phyloP scores from a whole-genome alignment of 371 early-diverging fungal species.

The Mortierella sp. region DNA sequence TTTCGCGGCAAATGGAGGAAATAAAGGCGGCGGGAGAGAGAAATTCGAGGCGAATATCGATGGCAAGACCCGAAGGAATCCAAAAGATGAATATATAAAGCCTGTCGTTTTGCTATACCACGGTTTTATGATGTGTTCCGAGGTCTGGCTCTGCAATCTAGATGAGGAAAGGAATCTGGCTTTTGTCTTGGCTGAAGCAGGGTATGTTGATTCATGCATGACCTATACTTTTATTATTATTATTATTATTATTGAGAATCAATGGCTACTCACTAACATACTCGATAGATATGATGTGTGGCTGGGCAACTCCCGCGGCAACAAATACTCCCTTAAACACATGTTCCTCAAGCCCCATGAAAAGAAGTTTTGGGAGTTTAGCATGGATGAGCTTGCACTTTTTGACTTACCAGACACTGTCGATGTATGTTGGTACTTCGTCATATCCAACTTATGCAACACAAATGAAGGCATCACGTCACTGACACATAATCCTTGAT shows the following conservation, averaged over 20 bases:
- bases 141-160: constrained; percentile 90
- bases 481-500: neutral
- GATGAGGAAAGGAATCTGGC: constrained; percentile 78
- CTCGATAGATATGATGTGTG: constrained; percentile 89
- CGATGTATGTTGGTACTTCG: constrained; percentile 63
- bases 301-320: constrained; percentile 97
- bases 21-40: constrained; percentile 12
- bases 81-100: constrained; percentile 53
- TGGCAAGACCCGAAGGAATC: neutral
- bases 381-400: constrained; percentile 91
- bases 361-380: constrained; percentile 93
- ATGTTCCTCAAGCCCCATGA: constrained; percentile 72
- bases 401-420: constrained; percentile 90
- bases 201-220: constrained; percentile 49
- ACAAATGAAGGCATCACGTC: too few species aligned
- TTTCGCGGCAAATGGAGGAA: constrained; percentile 8
- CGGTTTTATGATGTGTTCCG: constrained; percentile 95
- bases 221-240: neutral
- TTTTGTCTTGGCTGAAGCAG: constrained; percentile 79
- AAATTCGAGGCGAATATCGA: constrained; percentile 23
- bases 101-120: constrained; percentile 96
- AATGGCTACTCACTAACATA: neutral
- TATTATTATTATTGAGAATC: neutral
- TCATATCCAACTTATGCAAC: neutral
- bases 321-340: constrained; percentile 96